These are phyloP conservation scores for Brassica juncea DNA, from an alignment of 345 rosid genomes.

Conservation along the genomic window DNA sequence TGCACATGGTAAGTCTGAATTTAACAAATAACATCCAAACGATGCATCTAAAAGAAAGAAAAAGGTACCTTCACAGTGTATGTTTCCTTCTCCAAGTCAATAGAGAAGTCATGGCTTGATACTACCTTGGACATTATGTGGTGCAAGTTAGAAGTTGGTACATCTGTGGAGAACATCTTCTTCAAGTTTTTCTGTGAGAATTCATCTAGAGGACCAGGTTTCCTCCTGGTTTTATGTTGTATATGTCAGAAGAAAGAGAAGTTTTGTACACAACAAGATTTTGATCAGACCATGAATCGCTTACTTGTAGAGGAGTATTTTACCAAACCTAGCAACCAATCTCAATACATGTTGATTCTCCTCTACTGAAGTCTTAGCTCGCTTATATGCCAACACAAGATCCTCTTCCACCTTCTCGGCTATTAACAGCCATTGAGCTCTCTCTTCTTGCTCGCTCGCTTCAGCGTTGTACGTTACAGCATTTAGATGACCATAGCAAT, in stretches of 20 bases:
- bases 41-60: constrained; percentile 35
- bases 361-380: constrained; percentile 36
- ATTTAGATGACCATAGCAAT: background rate
- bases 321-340: constrained; percentile 40
- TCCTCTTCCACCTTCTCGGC: constrained; percentile 55
- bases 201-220: constrained; percentile 38
- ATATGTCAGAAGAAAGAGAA: background rate
- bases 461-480: background rate
- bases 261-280: constrained; percentile 13
- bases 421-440: constrained; percentile 45
- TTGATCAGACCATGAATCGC: constrained; percentile 26
- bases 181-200: constrained; percentile 28
- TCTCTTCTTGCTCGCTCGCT: constrained; percentile 26
- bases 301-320: constrained; percentile 49
- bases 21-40: constrained; percentile 13
- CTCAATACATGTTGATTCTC: background rate
- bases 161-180: constrained; percentile 43
- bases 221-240: constrained; percentile 6
- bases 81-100: constrained; percentile 48
- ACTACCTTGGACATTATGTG: constrained; percentile 40
- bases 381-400: constrained; percentile 46
- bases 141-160: constrained; percentile 49
- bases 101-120: constrained; percentile 44
- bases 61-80: constrained; percentile 58
- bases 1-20: no score